These are phyloP conservation scores for Polymyxa betae DNA, from an alignment of 208 protist genomes.

Conservation along the genomic window DNA sequence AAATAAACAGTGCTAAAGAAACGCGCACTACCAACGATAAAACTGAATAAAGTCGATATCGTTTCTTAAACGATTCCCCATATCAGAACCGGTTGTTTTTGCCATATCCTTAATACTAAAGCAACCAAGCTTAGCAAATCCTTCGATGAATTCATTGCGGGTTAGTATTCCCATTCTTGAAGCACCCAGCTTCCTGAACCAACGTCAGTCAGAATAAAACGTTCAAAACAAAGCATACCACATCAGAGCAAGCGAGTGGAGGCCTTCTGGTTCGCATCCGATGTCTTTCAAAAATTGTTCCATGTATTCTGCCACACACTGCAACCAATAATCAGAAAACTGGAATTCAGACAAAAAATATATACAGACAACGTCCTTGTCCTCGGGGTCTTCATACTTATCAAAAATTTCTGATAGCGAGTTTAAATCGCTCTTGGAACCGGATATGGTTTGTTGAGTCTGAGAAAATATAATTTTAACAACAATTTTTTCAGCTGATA, in stretches of 20 bases:
- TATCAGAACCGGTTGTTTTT: neutral
- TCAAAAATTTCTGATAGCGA: neutral
- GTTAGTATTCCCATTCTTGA: slow-evolving; percentile 12
- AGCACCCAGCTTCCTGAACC: neutral
- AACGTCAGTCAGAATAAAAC: neutral
- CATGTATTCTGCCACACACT: neutral
- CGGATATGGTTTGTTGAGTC: neutral
- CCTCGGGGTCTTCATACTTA: slow-evolving; percentile 33
- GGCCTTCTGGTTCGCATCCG: slow-evolving; percentile 32
- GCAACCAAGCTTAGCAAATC: neutral
- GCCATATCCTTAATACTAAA: neutral
- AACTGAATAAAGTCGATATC: too few relatives aligned
- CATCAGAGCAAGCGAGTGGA: neutral
- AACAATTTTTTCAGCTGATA: neutral
- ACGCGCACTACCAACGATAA: neutral
- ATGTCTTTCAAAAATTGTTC: slow-evolving; percentile 26
- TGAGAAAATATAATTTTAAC: neutral
- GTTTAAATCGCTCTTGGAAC: neutral
- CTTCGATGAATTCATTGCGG: neutral
- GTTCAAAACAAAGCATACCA: neutral
- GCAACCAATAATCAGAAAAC: neutral
- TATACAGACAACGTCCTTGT: slow-evolving; percentile 18
- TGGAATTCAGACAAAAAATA: neutral
- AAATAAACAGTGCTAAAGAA: too few relatives aligned
- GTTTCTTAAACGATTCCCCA: neutral